Conservation (phyloP, 345 rosid genomes). For the Eucalyptus erythrocorys region DNA sequence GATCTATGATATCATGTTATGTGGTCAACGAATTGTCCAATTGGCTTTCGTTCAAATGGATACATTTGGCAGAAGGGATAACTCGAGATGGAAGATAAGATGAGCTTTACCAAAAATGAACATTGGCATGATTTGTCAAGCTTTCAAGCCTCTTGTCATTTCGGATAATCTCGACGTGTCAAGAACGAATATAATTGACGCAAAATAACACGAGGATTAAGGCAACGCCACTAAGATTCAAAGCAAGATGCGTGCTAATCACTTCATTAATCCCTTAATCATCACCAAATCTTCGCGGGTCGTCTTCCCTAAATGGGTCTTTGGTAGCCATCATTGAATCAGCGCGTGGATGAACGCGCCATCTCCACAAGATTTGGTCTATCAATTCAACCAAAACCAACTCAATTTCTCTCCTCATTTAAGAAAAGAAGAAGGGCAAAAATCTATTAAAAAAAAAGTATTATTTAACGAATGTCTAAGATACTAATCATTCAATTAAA, state of each 20-base stretch:
- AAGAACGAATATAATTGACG: background rate
- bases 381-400: background rate
- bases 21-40: background rate
- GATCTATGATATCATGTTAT: no score
- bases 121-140: background rate
- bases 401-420: background rate
- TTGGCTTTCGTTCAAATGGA: background rate
- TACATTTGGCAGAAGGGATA: background rate
- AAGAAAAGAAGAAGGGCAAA: background rate
- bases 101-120: background rate
- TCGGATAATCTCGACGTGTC: background rate
- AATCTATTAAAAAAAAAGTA: background rate
- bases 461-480: background rate
- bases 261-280: no score
- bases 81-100: background rate
- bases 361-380: background rate
- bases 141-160: background rate
- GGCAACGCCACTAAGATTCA: background rate
- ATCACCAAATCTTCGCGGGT: background rate
- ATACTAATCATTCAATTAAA: background rate
- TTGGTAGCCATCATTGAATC: background rate
- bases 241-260: background rate
- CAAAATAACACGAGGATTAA: background rate
- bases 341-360: background rate
- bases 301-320: background rate